These are phyloP conservation scores for Ustilago cynodontis DNA, from an alignment of 1,284 basidiomycete genomes.

Conservation along the genomic window DNA sequence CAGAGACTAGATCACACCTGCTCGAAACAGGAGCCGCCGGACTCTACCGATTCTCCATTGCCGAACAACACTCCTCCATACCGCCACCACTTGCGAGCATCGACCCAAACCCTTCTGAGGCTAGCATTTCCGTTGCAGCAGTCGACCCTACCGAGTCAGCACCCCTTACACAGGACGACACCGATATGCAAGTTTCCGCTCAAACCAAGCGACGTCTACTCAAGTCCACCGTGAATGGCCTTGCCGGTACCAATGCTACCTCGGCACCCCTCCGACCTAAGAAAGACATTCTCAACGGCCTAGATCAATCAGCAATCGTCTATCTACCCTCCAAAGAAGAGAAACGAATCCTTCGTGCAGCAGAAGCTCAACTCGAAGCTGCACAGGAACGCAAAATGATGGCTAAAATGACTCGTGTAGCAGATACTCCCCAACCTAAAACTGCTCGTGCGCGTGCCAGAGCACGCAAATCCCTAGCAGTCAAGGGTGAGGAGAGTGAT, in stretches of 20 bases:
- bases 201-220: slow-evolving; percentile 36
- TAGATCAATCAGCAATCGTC: slow-evolving; percentile 35
- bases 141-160: slow-evolving; percentile 22
- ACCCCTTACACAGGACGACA: slow-evolving; percentile 10
- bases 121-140: slow-evolving; percentile 11
- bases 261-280: slow-evolving; percentile 9
- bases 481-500: background rate
- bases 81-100: slow-evolving; percentile 18
- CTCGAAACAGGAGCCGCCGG: slow-evolving; percentile 21
- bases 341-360: slow-evolving; percentile 46
- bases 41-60: slow-evolving; percentile 37
- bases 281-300: slow-evolving; percentile 23
- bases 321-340: slow-evolving; percentile 39
- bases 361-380: slow-evolving; percentile 13
- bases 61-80: slow-evolving; percentile 28
- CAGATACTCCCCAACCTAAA: slow-evolving; percentile 43
- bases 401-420: slow-evolving; percentile 51
- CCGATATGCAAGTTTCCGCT: slow-evolving; percentile 22
- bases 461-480: slow-evolving; percentile 17
- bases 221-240: slow-evolving; percentile 22
- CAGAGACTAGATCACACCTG: slow-evolving; percentile 3
- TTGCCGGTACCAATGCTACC: slow-evolving; percentile 1
- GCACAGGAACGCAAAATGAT: slow-evolving; percentile 31
- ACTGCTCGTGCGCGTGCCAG: slow-evolving; percentile 41
- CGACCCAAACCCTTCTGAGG: background rate